Percentiles rank a stretch among this genome's conserved stretches.
Conservation (phyloP, 1,284 basidiomycete genomes). For the Rhodofomes roseus region DNA sequence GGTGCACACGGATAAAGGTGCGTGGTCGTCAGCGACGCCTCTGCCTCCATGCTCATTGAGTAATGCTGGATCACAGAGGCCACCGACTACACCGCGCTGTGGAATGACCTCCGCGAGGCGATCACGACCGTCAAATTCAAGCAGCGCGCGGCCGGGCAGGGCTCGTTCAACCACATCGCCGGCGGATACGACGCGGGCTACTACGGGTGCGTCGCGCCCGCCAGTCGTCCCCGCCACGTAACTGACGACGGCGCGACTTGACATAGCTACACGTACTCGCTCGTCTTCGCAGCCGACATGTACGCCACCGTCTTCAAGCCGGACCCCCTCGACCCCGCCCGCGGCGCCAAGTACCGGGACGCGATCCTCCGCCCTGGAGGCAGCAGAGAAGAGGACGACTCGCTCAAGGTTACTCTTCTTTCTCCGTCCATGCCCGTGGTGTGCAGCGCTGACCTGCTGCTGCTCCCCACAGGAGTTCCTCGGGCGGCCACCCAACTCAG, state of each 20-base stretch:
- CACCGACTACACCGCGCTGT: conserved; percentile 69
- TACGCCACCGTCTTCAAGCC: conserved; percentile 76
- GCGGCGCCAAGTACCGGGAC: conserved; percentile 48
- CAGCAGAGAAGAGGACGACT: conserved; percentile 54
- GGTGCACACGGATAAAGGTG: conserved; percentile 70
- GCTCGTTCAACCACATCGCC: conserved; percentile 66
- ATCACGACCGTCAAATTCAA: conserved; percentile 65
- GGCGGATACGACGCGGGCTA: conserved; percentile 80
- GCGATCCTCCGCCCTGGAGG: conserved; percentile 55
- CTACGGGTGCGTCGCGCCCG: conserved; percentile 54
- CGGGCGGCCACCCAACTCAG: conserved; percentile 70
- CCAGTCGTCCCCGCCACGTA: not conserved
- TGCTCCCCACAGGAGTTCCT: conserved; percentile 56
- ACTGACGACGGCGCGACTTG: not conserved
- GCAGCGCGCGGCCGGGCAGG: conserved; percentile 65
- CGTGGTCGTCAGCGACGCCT: conserved; percentile 5
- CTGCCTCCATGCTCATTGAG: not conserved
- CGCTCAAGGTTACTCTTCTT: conserved; percentile 40
- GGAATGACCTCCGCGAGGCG: conserved; percentile 65
- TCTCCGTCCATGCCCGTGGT: too few relatives aligned
- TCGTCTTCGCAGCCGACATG: conserved; percentile 80
- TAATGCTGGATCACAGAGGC: conserved; percentile 35
- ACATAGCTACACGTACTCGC: conserved; percentile 61
- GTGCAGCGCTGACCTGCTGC: too few relatives aligned
- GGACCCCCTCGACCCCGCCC: conserved; percentile 65